Conservation (phyloP, 2,329 filamentous ascomycete genomes). For the Epichloe aotearoae region DNA sequence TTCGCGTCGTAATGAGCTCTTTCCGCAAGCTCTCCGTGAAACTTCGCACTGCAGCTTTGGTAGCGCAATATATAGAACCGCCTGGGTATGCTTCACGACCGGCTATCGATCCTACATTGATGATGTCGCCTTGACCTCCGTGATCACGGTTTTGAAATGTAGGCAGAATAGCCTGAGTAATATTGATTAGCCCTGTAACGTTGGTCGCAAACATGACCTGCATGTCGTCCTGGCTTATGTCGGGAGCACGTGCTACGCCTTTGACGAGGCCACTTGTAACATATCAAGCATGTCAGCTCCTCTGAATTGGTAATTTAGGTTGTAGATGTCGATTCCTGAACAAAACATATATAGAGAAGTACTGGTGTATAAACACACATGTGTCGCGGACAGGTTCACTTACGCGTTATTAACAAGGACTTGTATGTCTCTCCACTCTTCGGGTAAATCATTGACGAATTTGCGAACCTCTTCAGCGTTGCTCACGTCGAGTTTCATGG, state of each 20-base stretch:
- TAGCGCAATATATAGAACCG: conserved; percentile 85
- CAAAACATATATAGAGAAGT: not conserved
- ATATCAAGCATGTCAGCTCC: not conserved
- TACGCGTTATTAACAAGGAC: conserved; percentile 94
- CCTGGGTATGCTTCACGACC: conserved; percentile 72
- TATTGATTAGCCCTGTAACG: conserved; percentile 86
- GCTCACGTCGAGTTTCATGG: conserved; percentile 79
- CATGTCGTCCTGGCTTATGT: conserved; percentile 73
- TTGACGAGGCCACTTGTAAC: conserved; percentile 65
- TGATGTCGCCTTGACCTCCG: conserved; percentile 78
- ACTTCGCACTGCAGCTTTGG: conserved; percentile 74
- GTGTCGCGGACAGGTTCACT: conserved; percentile 20
- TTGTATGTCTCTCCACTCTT: conserved; percentile 74
- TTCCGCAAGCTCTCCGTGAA: conserved; percentile 75
- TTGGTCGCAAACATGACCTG: conserved; percentile 84
- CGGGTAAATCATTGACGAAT: conserved; percentile 62
- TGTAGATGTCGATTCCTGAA: not conserved
- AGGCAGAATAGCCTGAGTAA: conserved; percentile 83
- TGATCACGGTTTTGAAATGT: conserved; percentile 66
- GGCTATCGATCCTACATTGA: conserved; percentile 89
- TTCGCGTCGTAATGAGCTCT: conserved; percentile 68
- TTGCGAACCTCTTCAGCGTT: conserved; percentile 57
- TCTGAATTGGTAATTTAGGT: not conserved
- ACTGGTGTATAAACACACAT: not conserved
- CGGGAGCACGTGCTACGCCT: conserved; percentile 72